Evolutionary conservation across 495 filamentous ascomycete species (phyloP).

Genomic region (Bombardia bombarda): DNA sequence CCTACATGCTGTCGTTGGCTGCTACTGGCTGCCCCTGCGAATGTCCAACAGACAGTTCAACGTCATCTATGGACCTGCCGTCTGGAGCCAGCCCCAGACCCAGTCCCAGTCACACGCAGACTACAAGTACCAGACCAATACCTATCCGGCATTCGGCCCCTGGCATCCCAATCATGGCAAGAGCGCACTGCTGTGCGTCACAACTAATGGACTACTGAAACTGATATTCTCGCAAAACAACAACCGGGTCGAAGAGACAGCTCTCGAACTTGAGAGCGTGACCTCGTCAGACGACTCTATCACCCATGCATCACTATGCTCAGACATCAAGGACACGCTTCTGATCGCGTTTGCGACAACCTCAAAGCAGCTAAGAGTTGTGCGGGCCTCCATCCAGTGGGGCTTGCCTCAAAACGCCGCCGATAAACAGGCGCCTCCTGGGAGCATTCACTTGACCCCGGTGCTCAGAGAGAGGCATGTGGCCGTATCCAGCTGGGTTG

Average conservation of each 20-base stretch:
- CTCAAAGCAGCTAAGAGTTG: slow-evolving; percentile 57
- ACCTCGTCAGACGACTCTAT: slow-evolving; percentile 60
- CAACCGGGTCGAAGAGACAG: slow-evolving; percentile 56
- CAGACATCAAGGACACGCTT: slow-evolving; percentile 52
- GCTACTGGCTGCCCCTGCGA: slow-evolving; percentile 67
- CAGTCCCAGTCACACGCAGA: too few species aligned
- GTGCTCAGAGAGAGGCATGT: slow-evolving; percentile 42
- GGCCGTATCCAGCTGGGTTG: slow-evolving; percentile 41
- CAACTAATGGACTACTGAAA: slow-evolving; percentile 58
- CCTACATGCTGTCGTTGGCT: slow-evolving; percentile 65
- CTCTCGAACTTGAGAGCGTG: slow-evolving; percentile 60
- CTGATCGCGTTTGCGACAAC: slow-evolving; percentile 58
- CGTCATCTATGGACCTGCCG: slow-evolving; percentile 36
- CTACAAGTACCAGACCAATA: slow-evolving; percentile 36
- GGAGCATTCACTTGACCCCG: slow-evolving; percentile 27
- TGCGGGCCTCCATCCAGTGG: slow-evolving; percentile 53
- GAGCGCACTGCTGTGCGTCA: slow-evolving; percentile 62
- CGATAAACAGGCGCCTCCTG: slow-evolving; percentile 31
- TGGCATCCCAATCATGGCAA: slow-evolving; percentile 58
- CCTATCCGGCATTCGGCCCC: slow-evolving; percentile 54
- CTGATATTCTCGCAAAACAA: slow-evolving; percentile 62
- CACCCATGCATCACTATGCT: slow-evolving; percentile 72
- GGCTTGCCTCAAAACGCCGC: slow-evolving; percentile 24
- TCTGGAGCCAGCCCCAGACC: slow-evolving; percentile 30
- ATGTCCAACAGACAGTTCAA: slow-evolving; percentile 31